Evolutionary conservation across 108 stramenopile species (phyloP).

Genomic region (Pseudonitzschia multiseries): DNA sequence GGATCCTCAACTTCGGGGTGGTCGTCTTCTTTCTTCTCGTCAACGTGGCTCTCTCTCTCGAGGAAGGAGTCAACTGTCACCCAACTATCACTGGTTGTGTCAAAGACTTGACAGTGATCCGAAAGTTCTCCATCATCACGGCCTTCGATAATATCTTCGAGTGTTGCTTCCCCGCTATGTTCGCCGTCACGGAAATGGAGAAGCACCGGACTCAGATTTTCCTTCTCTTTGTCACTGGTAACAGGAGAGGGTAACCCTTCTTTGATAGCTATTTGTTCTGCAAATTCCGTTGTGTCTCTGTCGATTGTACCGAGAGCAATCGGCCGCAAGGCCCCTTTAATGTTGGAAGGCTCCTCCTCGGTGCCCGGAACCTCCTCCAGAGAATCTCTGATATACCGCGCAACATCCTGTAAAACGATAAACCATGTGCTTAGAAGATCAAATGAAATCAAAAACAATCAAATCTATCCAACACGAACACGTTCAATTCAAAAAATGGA

Average conservation of each 20-base stretch:
- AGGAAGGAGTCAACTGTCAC: slow-evolving; percentile 42
- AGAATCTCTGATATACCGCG: slow-evolving; percentile 47
- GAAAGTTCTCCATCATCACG: slow-evolving; percentile 77
- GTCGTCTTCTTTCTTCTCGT: background rate
- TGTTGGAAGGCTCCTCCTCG: slow-evolving; percentile 42
- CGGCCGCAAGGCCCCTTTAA: slow-evolving; percentile 52
- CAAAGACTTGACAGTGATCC: slow-evolving; percentile 55
- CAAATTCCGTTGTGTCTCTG: background rate
- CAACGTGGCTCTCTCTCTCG: background rate
- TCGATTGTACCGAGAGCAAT: slow-evolving; percentile 23
- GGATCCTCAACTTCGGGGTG: background rate
- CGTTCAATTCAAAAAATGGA: background rate
- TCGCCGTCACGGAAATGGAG: slow-evolving; percentile 66
- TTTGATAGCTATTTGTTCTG: background rate
- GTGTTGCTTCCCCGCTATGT: slow-evolving; percentile 66
- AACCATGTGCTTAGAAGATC: background rate
- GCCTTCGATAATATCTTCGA: slow-evolving; percentile 66
- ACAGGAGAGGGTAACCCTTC: background rate
- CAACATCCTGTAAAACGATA: slow-evolving; percentile 39
- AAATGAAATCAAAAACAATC: no score
- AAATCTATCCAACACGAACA: no score
- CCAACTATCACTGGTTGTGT: slow-evolving; percentile 53
- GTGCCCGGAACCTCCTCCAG: slow-evolving; percentile 56
- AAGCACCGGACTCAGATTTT: background rate
- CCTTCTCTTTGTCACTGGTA: background rate